These are phyloP conservation scores for Chlorella sp. DNA, from an alignment of 139 green algal genomes.

Conservation along the genomic window DNA sequence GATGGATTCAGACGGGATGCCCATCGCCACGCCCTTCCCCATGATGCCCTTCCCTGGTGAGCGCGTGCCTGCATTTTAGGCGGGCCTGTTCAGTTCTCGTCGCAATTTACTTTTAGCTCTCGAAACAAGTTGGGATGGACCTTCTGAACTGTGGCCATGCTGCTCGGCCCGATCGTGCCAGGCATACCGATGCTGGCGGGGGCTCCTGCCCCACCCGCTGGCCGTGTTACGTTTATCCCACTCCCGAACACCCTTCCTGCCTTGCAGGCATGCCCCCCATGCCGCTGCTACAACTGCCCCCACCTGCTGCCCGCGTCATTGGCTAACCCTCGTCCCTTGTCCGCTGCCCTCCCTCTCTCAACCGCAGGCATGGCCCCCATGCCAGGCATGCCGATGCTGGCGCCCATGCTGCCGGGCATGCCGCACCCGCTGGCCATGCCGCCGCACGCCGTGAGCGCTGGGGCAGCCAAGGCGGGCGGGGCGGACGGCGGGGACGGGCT, in stretches of 20 bases:
- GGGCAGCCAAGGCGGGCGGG: neutral
- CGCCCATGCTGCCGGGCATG: slow-evolving; percentile 7
- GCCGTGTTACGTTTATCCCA: too few relatives aligned
- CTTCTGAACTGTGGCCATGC: too few relatives aligned
- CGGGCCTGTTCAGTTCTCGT: too few relatives aligned
- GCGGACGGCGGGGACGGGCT: slow-evolving; percentile 22
- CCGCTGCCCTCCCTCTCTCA: neutral
- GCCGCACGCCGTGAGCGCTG: neutral
- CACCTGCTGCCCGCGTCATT: too few relatives aligned
- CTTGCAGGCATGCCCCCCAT: neutral
- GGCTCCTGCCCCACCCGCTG: too few relatives aligned
- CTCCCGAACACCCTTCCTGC: too few relatives aligned
- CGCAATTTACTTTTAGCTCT: too few relatives aligned
- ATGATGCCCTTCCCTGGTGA: slow-evolving; percentile 10
- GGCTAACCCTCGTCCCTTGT: too few relatives aligned
- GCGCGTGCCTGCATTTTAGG: neutral
- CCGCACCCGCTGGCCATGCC: neutral
- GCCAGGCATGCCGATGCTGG: neutral
- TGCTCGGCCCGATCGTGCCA: too few relatives aligned
- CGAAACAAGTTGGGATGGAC: too few relatives aligned
- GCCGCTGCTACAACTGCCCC: too few relatives aligned
- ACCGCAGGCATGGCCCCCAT: slow-evolving; percentile 6
- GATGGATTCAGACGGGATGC: neutral
- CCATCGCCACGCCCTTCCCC: neutral
- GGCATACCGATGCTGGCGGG: too few relatives aligned